Percentiles rank a stretch among this genome's conserved stretches.
Conservation (phyloP, 495 filamentous ascomycete genomes). For the Neurospora sp. region DNA sequence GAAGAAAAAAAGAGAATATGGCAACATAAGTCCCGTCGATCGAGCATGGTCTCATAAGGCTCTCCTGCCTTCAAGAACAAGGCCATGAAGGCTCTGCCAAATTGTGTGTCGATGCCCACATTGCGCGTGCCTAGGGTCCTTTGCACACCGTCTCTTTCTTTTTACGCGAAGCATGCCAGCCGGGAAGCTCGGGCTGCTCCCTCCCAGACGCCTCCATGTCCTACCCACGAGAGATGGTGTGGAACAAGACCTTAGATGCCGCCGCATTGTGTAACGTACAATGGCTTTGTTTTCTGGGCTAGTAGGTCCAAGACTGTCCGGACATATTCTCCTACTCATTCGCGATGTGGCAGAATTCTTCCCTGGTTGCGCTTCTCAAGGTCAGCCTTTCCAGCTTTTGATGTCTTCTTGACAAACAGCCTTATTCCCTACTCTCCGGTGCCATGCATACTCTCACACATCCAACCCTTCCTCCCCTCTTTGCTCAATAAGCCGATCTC, state of each 20-base stretch:
- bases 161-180: neutral
- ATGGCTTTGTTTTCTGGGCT: neutral
- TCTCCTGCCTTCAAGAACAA: neutral
- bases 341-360: neutral
- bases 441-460: neutral
- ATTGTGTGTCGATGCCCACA: neutral
- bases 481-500: neutral
- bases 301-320: neutral
- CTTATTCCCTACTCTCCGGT: neutral
- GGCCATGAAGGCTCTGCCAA: neutral
- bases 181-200: neutral
- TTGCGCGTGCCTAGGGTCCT: neutral
- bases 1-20: neutral
- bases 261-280: neutral
- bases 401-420: neutral
- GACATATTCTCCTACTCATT: neutral
- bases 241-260: neutral
- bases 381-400: neutral
- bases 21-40: neutral
- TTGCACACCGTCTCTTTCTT: neutral
- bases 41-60: neutral
- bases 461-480: neutral
- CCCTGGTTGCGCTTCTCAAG: neutral
- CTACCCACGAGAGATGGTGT: neutral
- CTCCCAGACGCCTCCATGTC: neutral